Evolutionary conservation across 306 rosid genomes (phyloP), one percentile per base, ranked within the genome.

Genomic region (Abrus precatorius): DNA sequence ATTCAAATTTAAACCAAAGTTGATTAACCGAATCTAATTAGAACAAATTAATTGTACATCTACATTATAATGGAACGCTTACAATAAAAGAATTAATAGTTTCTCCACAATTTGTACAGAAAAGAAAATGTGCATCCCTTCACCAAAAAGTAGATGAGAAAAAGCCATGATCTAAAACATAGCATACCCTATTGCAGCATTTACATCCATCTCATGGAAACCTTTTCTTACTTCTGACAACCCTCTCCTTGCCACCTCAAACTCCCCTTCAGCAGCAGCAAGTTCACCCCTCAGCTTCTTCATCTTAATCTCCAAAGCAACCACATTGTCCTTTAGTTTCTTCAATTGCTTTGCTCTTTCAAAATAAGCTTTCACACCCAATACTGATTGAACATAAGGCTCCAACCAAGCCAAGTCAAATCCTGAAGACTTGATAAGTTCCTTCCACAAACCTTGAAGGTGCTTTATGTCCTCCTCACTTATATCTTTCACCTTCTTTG

Each of bases 381-480:
- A 53, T 6, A 82, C 87, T 2, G 79, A 77, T 72, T 86, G 14
- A 80, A 86, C 90, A 80, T 68, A 61, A 4, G 85, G 76, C 59
- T 84, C 79, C 34, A 86, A 56, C 90, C 90, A 86, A 60, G 7
- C 69, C 79, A 86, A 74, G 11, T 86, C 87, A 69, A 86, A 86
- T 1, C 80, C 85, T 9, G 84, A 86, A 2, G 81, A 65, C 48
- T 30, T 84, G 1, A 41, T 74, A 73, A 86, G 85, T 55, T 84
- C 85, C 60, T 86, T 77, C 90, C 90, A 86, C 32, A 77, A 38
- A 12, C 28, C 45, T 7, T 38, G 36, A 29, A 86, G 85, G 1
- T 36, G 4, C 12, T 67, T 78, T 27, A 65, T 45, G 28, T 57
- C 79, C 11, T 72, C 72, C 7, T 86, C 85, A 29, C 10, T 74